Evolutionary conservation across 495 filamentous ascomycete genomes (phyloP).

Genomic region (Podospora pseudoanserina): DNA sequence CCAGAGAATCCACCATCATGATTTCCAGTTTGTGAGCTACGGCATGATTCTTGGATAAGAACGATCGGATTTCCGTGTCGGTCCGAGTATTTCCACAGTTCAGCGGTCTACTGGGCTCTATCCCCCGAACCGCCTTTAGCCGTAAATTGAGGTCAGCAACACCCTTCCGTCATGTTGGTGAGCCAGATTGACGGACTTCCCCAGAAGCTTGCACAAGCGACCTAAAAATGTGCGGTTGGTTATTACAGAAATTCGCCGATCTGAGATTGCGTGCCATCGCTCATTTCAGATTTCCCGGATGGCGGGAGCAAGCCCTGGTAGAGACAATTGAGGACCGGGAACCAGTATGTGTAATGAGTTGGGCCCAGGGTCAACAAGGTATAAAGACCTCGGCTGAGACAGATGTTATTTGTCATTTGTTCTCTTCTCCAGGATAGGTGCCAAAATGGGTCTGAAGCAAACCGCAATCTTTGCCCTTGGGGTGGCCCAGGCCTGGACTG

Average conservation of each 20-base stretch:
- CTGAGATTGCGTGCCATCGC: neutral
- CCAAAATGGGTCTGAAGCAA: conserved; percentile 18
- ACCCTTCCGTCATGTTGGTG: neutral
- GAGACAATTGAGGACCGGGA: neutral
- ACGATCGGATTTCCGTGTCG: neutral
- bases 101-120: neutral
- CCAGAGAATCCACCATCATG: neutral
- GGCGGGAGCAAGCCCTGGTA: neutral
- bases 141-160: conserved; percentile 21
- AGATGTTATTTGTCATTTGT: neutral
- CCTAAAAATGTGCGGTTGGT: neutral
- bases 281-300: neutral
- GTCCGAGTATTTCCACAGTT: neutral
- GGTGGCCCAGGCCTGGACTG: conserved; percentile 15
- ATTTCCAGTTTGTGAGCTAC: neutral
- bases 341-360: neutral
- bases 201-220: conserved; percentile 12
- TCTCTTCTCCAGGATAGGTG: neutral
- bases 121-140: conserved; percentile 29
- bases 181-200: conserved; percentile 25
- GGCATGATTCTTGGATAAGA: neutral
- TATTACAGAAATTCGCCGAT: neutral
- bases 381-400: neutral
- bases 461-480: conserved; percentile 22
- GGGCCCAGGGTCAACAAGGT: neutral